phyloP scores from a whole-genome alignment of 345 rosid species.

The Microcos paniculata region DNA sequence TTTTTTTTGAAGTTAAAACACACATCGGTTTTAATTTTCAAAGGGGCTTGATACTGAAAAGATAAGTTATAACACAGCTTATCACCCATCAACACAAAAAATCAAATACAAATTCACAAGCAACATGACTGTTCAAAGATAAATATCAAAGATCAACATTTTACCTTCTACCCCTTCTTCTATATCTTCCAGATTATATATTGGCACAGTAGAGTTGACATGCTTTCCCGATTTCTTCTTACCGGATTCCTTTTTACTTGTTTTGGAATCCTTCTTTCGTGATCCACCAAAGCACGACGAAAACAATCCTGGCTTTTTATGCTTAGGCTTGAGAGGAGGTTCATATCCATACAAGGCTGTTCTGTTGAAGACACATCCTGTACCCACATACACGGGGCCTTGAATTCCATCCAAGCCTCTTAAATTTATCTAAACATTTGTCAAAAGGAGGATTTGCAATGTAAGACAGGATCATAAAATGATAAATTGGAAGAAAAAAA shows the following conservation, averaged over 20 bases:
- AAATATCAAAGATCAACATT: background rate
- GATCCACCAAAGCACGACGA: constrained; percentile 79
- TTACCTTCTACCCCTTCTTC: constrained; percentile 14
- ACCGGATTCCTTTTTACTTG: constrained; percentile 32
- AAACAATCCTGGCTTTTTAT: constrained; percentile 50
- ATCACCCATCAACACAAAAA: background rate
- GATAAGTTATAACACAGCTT: background rate
- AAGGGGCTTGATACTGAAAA: too few species aligned
- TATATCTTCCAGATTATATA: constrained; percentile 10
- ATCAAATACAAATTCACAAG: background rate
- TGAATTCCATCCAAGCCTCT: constrained; percentile 97
- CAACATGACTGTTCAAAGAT: background rate
- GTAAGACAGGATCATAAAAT: background rate
- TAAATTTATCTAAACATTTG: constrained; percentile 65
- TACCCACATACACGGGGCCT: constrained; percentile 98
- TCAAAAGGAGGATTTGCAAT: background rate
- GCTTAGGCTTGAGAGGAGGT: constrained; percentile 83
- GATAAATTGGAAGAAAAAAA: background rate
- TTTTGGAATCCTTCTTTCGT: constrained; percentile 45
- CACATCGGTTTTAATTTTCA: too few species aligned
- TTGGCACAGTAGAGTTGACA: background rate
- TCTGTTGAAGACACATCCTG: constrained; percentile 95
- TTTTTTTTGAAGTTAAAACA: too few species aligned
- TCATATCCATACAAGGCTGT: constrained; percentile 92
- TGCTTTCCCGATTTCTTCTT: constrained; percentile 22